A percentile compares a stretch with the other conserved stretches of the same genome.
Evolutionary conservation across 768 basidiomycete species (phyloP).

Genomic region (Phanerochaete carnosa): DNA sequence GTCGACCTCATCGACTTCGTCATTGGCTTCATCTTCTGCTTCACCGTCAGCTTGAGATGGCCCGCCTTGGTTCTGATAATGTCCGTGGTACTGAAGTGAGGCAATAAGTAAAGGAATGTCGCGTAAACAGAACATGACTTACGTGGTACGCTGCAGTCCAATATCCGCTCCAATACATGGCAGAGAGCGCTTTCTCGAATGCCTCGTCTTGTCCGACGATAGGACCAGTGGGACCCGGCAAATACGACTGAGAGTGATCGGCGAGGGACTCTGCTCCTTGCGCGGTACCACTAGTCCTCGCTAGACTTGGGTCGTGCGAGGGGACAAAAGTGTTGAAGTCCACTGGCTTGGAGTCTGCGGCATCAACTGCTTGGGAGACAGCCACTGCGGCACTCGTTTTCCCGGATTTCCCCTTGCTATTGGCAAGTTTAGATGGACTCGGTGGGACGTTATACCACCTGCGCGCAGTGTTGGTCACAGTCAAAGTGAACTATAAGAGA

Average conservation of each 20-base stretch:
- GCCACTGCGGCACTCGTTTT: not conserved
- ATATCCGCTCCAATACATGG: conserved; percentile 87
- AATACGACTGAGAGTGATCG: conserved; percentile 25
- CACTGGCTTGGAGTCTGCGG: conserved; percentile 56
- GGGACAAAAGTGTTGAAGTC: conserved; percentile 73
- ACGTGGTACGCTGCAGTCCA: conserved; percentile 88
- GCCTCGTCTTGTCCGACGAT: conserved; percentile 69
- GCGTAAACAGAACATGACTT: conserved; percentile 22
- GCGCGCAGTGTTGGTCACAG: not conserved
- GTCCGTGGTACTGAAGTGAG: not conserved
- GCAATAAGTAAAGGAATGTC: not conserved
- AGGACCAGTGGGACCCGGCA: conserved; percentile 28
- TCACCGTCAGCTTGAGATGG: conserved; percentile 5
- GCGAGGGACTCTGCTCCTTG: conserved; percentile 16
- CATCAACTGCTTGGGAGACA: conserved; percentile 14
- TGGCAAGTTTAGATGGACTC: conserved; percentile 15
- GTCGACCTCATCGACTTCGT: conserved; percentile 26
- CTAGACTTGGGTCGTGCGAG: conserved; percentile 61
- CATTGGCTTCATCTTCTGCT: conserved; percentile 6
- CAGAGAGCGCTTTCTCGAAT: conserved; percentile 67
- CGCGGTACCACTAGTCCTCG: conserved; percentile 21
- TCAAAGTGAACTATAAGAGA: not conserved
- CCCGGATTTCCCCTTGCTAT: conserved; percentile 2
- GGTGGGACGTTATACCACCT: conserved; percentile 80
- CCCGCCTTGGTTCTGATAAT: not conserved